These are phyloP conservation scores for Fraxinus latifolia DNA, from an alignment of 305 asterid species.

Conservation along the genomic window DNA sequence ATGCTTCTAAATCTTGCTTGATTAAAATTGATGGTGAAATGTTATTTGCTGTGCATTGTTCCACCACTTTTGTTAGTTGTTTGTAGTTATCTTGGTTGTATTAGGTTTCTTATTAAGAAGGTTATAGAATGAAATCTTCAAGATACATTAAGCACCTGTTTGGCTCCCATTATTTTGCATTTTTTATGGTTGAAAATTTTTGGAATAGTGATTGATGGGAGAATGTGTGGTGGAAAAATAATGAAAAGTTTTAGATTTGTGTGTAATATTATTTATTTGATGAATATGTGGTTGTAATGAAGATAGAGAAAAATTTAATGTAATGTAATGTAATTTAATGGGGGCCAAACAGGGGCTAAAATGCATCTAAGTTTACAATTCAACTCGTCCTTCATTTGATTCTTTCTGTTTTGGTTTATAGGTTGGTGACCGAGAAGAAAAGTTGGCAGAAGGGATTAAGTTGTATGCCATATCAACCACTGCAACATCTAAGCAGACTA, in stretches of 20 bases:
- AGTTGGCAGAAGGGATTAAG: conserved; percentile 96
- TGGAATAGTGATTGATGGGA: too few species aligned
- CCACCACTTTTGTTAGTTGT: neutral
- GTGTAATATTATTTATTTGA: too few species aligned
- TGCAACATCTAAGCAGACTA: conserved; percentile 67
- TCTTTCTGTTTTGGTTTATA: conserved; percentile 27
- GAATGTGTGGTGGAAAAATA: too few species aligned
- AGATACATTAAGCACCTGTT: neutral
- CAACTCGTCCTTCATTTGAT: neutral
- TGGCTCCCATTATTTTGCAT: too few species aligned
- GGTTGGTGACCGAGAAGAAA: conserved; percentile 91
- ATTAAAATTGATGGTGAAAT: neutral
- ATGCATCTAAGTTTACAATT: neutral
- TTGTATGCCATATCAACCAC: conserved; percentile 74
- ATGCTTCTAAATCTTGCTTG: neutral
- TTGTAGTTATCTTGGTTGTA: neutral
- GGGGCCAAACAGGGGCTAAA: too few species aligned
- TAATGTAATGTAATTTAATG: too few species aligned
- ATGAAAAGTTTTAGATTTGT: too few species aligned
- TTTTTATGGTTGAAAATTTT: too few species aligned
- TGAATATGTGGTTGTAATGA: too few species aligned
- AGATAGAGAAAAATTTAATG: too few species aligned
- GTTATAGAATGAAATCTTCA: neutral
- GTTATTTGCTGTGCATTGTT: neutral
- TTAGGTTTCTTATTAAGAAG: conserved; percentile 6